Percentiles rank a stretch among this genome's conserved stretches.
Conservation (phyloP, 176 grass and related monocot species). For the Cymbopogon citratus region DNA sequence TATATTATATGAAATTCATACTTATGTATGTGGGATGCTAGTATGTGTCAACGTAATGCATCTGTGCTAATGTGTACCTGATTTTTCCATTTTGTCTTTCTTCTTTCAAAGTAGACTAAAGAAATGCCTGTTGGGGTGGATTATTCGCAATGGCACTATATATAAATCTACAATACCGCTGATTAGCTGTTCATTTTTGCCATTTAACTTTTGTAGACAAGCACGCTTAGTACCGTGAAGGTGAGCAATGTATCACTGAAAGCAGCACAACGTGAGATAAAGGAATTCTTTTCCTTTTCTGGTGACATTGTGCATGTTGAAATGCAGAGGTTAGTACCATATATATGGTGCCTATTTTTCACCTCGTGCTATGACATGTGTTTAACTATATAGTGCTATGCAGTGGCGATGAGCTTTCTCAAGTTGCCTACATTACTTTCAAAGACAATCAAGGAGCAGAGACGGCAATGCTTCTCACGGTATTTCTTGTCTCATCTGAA, state of each 20-base stretch:
- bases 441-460: conserved; percentile 77
- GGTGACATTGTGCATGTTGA: conserved; percentile 73
- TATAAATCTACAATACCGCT: background rate
- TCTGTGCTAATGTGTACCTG: background rate
- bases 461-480: conserved; percentile 92
- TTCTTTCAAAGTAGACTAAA: background rate
- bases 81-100: background rate
- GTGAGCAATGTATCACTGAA: conserved; percentile 84
- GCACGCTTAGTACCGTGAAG: conserved; percentile 53
- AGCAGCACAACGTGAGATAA: conserved; percentile 66
- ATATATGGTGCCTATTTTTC: conserved; percentile 17
- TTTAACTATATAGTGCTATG: conserved; percentile 26
- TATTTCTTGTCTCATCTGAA: conserved; percentile 18
- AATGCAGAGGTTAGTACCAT: conserved; percentile 63
- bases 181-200: conserved; percentile 3
- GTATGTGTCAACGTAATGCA: background rate
- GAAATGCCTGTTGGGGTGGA: background rate
- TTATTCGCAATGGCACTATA: background rate
- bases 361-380: background rate
- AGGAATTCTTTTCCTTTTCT: conserved; percentile 91
- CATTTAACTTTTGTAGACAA: conserved; percentile 45
- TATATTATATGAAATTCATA: background rate
- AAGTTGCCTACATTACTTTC: conserved; percentile 88
- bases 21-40: background rate
- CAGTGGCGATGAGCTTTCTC: conserved; percentile 80